Base-by-base conservation (phyloP, 139 green algal species). In the Chlamydomonas sp. region DNA sequence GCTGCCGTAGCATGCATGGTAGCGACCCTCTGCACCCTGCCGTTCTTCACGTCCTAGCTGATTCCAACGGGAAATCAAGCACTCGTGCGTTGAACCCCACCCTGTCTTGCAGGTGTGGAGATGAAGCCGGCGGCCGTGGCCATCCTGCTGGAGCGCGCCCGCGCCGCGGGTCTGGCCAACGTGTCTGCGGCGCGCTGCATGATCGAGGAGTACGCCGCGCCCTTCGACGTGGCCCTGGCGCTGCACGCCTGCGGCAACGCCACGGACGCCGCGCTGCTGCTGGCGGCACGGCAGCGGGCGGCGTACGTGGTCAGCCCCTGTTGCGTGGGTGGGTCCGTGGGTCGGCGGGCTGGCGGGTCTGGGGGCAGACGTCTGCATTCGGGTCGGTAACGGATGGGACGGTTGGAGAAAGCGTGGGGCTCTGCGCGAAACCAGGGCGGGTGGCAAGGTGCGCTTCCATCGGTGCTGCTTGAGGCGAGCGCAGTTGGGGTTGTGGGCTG, bases 201-300 rank as follows among this genome's bases (percentile, higher is more conserved):
- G 92, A 93, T 95, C 4, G 92, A 96, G 89, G 49, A 77, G 5
- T 94, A 80, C 69, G 16, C 72, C 6, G 85, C 92, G 77, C 89
- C 86, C 17, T 96, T 96, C 68, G 95, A 97, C 83, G 86, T 97
- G 10, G 90, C 68, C 1, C 87, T 97, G 64, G 95, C 94, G 59
- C 90, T 97, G 78, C 95, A 97, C 86, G 95, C 93, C 1, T 97
- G 95, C 82, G 95, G 95, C 63, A 96, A 96, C 79, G 95, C 94
- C 7, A 97, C 95, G 12, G 95, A 97, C 85, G 74, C 91, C 3
- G 93, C 93, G n/a, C 63, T 95, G 85, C 81, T 93, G 77, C 89
- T 92, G 75, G 91, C 92, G 17, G 87, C 83, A 66, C 77, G 90
- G 59, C 77, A 86, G 12, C 74, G 89, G 0, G 95, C 94, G 0